Conservation (phyloP, 805 yeast genomes). For the Candida jianshihensis region DNA sequence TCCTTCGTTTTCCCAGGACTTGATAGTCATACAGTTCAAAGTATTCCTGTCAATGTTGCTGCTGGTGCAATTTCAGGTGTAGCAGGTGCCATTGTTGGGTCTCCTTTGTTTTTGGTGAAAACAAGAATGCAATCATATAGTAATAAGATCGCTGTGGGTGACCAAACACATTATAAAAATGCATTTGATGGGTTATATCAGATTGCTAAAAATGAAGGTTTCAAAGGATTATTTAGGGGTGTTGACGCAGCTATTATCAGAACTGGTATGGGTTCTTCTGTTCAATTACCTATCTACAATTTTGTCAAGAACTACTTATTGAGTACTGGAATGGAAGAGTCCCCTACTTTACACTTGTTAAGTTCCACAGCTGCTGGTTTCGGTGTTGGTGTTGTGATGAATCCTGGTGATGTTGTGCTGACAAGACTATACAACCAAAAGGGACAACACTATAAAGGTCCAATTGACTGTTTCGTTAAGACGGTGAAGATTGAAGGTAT, state of each 20-base stretch:
- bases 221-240: conserved; percentile 79
- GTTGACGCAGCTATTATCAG: conserved; percentile 91
- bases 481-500: conserved; percentile 82
- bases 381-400: conserved; percentile 93
- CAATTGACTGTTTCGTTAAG: conserved; percentile 81
- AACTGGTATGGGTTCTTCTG: conserved; percentile 94
- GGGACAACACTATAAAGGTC: conserved; percentile 79
- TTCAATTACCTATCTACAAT: conserved; percentile 87
- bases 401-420: conserved; percentile 93
- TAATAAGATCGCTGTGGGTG: conserved; percentile 63
- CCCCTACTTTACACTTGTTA: conserved; percentile 62
- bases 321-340: conserved; percentile 47
- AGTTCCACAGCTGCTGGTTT: conserved; percentile 78
- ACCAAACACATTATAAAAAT: conserved; percentile 81
- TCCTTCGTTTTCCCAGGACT: conserved; percentile 41
- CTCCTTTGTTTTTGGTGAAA: conserved; percentile 88
- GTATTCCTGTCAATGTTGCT: conserved; percentile 53
- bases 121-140: conserved; percentile 96
- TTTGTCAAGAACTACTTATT: conserved; percentile 60
- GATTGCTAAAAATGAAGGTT: conserved; percentile 62
- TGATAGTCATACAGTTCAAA: conserved; percentile 44
- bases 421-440: conserved; percentile 94
- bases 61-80: conserved; percentile 84
- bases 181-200: conserved; percentile 60
- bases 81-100: conserved; percentile 83